Evolutionary conservation across 2,329 filamentous ascomycete species (phyloP).

Genomic region (Talaromyces sp.): DNA sequence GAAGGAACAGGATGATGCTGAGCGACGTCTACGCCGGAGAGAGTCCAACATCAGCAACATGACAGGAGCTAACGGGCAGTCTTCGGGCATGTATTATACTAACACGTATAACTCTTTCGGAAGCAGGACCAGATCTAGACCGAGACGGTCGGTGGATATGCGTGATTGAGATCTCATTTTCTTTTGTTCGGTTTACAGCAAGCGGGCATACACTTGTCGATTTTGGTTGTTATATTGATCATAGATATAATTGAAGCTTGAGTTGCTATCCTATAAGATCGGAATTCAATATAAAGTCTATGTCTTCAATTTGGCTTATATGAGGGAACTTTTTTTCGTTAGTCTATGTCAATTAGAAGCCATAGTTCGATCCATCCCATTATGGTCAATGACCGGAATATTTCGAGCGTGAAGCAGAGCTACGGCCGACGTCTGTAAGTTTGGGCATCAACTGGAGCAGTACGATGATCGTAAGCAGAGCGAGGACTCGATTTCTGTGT

Average conservation of each 20-base stretch:
- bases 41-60: conserved; percentile 34
- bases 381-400: no score
- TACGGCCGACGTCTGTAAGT: no score
- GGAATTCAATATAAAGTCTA: no score
- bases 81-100: conserved; percentile 12
- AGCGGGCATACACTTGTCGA: background rate
- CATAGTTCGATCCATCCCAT: no score
- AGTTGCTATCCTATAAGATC: background rate
- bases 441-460: no score
- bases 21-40: conserved; percentile 41
- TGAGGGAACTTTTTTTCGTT: no score
- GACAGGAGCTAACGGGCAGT: conserved; percentile 12
- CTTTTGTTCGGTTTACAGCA: background rate
- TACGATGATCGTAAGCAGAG: no score
- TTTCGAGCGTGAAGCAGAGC: no score
- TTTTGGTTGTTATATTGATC: background rate
- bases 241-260: background rate
- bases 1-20: conserved; percentile 55
- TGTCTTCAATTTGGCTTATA: no score
- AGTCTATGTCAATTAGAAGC: no score
- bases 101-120: conserved; percentile 10
- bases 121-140: conserved; percentile 14
- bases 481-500: no score
- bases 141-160: background rate
- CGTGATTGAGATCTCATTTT: background rate